A percentile compares a stretch with the other conserved stretches of the same genome.
Conservation (phyloP, 2,329 filamentous ascomycete species). For the Aspergillus sp. region DNA sequence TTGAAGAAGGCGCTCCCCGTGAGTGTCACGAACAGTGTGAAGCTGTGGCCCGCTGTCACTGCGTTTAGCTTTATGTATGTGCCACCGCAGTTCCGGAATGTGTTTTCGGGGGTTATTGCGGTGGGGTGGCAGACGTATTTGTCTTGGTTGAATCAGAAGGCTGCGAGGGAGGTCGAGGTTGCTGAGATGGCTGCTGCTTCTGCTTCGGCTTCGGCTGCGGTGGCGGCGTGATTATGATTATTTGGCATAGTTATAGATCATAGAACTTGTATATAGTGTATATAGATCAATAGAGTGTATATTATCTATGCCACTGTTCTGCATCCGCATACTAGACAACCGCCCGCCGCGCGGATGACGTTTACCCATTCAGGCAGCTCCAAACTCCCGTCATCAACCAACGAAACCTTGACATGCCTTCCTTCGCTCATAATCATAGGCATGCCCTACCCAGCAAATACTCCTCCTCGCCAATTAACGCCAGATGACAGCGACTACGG, state of each 20-base stretch:
- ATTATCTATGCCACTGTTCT: too few species aligned
- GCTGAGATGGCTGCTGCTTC: conserved; percentile 18
- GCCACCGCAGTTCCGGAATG: conserved; percentile 67
- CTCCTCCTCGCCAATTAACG: conserved; percentile 14
- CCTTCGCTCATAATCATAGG: conserved; percentile 15
- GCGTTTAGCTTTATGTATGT: conserved; percentile 84
- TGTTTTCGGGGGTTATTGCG: conserved; percentile 72
- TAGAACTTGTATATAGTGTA: not conserved
- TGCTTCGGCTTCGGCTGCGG: conserved; percentile 7
- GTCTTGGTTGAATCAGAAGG: conserved; percentile 67
- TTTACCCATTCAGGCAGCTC: not conserved
- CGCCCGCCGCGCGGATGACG: not conserved
- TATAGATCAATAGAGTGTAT: not conserved
- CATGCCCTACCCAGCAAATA: conserved; percentile 25
- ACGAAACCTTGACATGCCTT: conserved; percentile 12
- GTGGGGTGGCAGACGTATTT: conserved; percentile 93
- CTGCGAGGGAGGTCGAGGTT: conserved; percentile 52
- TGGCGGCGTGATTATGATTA: conserved; percentile 9
- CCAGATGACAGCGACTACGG: conserved; percentile 52
- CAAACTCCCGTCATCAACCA: not conserved
- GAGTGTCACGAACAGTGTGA: conserved; percentile 71
- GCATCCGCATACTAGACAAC: too few species aligned
- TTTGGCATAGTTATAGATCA: not conserved
- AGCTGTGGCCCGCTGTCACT: conserved; percentile 82
- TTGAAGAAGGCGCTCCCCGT: conserved; percentile 68